These are phyloP conservation scores for Beta vulgaris DNA, from an alignment of 148 eudicot genomes.

Conservation along the genomic window DNA sequence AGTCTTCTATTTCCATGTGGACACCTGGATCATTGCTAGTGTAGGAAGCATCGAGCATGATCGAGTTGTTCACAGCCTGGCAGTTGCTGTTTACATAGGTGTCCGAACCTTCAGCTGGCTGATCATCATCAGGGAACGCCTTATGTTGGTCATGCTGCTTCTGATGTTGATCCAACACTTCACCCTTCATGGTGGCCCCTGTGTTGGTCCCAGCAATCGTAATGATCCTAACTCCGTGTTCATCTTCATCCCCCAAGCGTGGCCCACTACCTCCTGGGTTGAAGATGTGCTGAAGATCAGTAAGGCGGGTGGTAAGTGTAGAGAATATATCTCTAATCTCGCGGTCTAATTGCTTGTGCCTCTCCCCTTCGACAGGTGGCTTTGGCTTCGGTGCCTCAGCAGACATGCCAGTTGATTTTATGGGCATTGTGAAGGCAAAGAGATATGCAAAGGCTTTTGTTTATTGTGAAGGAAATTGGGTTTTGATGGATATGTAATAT, in stretches of 20 bases:
- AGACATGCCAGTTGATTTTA: conserved; percentile 15
- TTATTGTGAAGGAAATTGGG: neutral
- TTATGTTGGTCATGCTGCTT: neutral
- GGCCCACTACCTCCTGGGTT: conserved; percentile 36
- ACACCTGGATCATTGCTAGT: conserved; percentile 82
- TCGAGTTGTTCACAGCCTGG: conserved; percentile 78
- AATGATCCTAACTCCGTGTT: conserved; percentile 48
- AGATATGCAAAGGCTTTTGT: neutral
- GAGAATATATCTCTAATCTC: conserved; percentile 60
- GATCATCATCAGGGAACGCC: conserved; percentile 14
- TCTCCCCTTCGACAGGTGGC: conserved; percentile 26
- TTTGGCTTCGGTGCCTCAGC: conserved; percentile 22
- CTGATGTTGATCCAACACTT: conserved; percentile 27
- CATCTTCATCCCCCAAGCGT: conserved; percentile 32
- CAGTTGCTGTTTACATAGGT: conserved; percentile 76
- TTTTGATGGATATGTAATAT: conserved; percentile 4
- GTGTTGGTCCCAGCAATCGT: conserved; percentile 74
- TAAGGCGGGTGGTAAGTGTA: conserved; percentile 45
- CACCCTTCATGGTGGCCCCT: conserved; percentile 75
- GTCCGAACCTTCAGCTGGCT: conserved; percentile 33
- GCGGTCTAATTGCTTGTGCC: conserved; percentile 38
- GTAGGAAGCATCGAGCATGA: conserved; percentile 69
- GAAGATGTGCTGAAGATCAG: conserved; percentile 39
- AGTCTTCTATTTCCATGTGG: conserved; percentile 50
- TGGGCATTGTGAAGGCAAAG: neutral